phyloP scores from a whole-genome alignment of 768 basidiomycete species.

The Collybiopsis luxurians region DNA sequence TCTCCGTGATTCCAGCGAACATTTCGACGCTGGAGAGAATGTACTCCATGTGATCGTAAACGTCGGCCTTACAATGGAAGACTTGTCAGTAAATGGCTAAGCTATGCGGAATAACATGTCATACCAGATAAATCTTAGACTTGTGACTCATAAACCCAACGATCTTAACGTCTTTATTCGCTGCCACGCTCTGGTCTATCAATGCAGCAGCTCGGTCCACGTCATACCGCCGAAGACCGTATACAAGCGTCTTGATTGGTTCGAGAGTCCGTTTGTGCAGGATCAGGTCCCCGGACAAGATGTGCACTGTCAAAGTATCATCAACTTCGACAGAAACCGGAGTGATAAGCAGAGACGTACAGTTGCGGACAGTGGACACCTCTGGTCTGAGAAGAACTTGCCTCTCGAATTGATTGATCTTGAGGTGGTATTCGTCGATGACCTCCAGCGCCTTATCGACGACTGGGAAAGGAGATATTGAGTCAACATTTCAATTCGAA shows the following conservation, averaged over 20 bases:
- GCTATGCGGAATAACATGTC: constrained; percentile 16
- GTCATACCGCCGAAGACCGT: constrained; percentile 63
- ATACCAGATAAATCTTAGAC: constrained; percentile 63
- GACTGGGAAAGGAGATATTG: constrained; percentile 31
- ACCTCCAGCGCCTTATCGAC: constrained; percentile 70
- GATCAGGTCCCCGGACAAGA: constrained; percentile 69
- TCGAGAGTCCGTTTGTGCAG: constrained; percentile 70
- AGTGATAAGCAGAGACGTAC: constrained; percentile 33
- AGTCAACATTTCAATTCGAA: neutral
- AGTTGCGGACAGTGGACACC: constrained; percentile 55
- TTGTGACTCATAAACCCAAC: constrained; percentile 66
- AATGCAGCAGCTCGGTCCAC: constrained; percentile 54
- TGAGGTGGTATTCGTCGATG: constrained; percentile 64
- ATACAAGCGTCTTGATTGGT: constrained; percentile 65
- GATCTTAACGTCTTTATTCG: constrained; percentile 25
- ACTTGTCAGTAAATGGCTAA: no score
- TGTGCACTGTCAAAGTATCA: constrained; percentile 62
- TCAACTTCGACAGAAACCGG: neutral
- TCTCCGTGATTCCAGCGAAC: constrained; percentile 69
- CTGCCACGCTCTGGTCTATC: constrained; percentile 27
- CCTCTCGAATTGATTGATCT: constrained; percentile 60
- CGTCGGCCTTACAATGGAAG: constrained; percentile 52
- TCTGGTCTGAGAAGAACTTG: constrained; percentile 57
- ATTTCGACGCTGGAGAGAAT: constrained; percentile 68
- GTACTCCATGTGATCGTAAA: constrained; percentile 75